Percentiles rank a stretch among this genome's conserved stretches.
phyloP scores from a whole-genome alignment of 1,284 basidiomycete genomes.

The Sporisorium iseilematis-ciliati region DNA sequence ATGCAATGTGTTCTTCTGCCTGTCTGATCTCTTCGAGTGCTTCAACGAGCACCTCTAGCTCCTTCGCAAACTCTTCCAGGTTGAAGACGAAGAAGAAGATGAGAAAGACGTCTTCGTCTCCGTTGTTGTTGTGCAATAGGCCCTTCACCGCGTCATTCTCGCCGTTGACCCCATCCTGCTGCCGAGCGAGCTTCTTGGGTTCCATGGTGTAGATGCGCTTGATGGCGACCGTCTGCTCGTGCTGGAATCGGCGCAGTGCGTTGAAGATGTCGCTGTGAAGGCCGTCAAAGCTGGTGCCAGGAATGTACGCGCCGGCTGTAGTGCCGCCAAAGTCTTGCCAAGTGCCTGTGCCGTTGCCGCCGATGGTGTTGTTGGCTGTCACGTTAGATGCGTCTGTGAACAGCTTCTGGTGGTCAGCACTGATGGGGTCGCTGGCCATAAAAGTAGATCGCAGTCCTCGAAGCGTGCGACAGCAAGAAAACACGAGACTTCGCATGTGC shows the following conservation, averaged over 20 bases:
- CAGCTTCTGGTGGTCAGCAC: slow-evolving; percentile 6
- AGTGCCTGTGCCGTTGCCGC: slow-evolving; percentile 29
- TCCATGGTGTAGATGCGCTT: slow-evolving; percentile 65
- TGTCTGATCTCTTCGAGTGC: slow-evolving; percentile 51
- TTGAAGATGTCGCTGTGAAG: slow-evolving; percentile 49
- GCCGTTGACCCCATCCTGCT: neutral
- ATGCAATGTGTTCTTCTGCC: slow-evolving; percentile 47
- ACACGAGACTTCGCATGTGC: slow-evolving; percentile 64
- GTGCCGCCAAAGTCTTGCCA: slow-evolving; percentile 30
- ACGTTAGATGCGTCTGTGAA: slow-evolving; percentile 8
- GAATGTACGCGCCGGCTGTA: slow-evolving; percentile 20
- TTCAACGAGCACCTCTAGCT: slow-evolving; percentile 51
- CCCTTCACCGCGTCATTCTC: neutral
- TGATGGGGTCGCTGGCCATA: slow-evolving; percentile 24
- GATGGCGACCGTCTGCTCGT: slow-evolving; percentile 63
- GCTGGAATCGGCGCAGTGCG: slow-evolving; percentile 57
- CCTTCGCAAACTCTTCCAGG: slow-evolving; percentile 63
- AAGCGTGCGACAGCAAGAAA: slow-evolving; percentile 59
- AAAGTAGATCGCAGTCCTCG: slow-evolving; percentile 49
- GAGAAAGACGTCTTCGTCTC: slow-evolving; percentile 63
- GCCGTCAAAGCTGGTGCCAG: slow-evolving; percentile 47
- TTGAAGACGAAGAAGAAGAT: slow-evolving; percentile 67
- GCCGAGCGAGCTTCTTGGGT: slow-evolving; percentile 35
- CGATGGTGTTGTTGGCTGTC: slow-evolving; percentile 6
- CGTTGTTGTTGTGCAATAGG: slow-evolving; percentile 31